Evolutionary conservation across 2,329 filamentous ascomycete genomes (phyloP), one percentile per base, ranked within the genome.

Genomic region (Fusarium dimerum): DNA sequence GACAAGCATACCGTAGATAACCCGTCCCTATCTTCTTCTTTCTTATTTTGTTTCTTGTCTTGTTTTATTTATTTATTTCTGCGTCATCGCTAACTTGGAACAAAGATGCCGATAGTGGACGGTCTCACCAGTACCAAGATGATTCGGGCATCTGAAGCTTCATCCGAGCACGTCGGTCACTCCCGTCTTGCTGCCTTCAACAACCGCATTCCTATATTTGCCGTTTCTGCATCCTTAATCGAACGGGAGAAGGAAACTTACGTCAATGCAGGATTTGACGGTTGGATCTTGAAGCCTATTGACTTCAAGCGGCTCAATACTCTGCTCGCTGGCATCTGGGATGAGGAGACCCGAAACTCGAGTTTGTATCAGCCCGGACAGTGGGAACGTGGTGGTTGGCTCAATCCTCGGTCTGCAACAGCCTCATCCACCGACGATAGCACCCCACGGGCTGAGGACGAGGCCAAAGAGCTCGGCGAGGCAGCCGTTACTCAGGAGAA

Each of bases 381-480:
- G 43, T 96, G 91, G 92, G 91, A 95, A 62, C 75, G 77, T n/a
- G 92, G 92, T 5, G 92, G 92, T 1, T 96, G 91, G 91, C 94
- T 96, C 47, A 51, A 48, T 11, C 39, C 61, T 7, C 60, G 58
- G 43, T 42, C 59, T 3, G 40, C 40, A 1, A 40, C 56, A 8
- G 56, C 52, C 1, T 36, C 26, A 6, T 45, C 55, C 1, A 64
- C 61, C 42, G 63, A 66, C 38, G 57, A 66, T 9, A 56, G 48
- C 3, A 70, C 67, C 10, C 68, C 68, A 9, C 68, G 47, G 32
- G 64, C 62, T 6, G 63, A 67, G 30, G 52, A 60, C 17, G 39
- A 51, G 17, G 34, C 40, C 17, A 63, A 62, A 11, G 52, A 64
- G 30, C 53, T 63, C 7, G 58, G 60, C n/a, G 45, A 50, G 34